Conservation (phyloP, 2,329 filamentous ascomycete species). For the Fusarium anthophilum region DNA sequence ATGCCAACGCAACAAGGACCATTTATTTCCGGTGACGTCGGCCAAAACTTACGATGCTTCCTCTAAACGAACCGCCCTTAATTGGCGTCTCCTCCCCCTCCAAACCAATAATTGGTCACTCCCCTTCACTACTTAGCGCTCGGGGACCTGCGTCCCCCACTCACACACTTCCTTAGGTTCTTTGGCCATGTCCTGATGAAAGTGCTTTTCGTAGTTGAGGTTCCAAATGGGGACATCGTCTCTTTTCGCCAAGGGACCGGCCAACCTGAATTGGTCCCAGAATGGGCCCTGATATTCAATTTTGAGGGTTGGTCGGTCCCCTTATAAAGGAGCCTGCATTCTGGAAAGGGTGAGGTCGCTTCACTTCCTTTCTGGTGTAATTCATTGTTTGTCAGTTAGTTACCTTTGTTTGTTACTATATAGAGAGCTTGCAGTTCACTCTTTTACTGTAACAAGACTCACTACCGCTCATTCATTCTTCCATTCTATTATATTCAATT, state of each 20-base stretch:
- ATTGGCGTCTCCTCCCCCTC: constrained; percentile 8
- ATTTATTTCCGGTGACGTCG: neutral
- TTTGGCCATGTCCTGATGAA: constrained; percentile 2
- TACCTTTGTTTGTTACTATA: constrained; percentile 15
- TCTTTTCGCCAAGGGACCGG: constrained; percentile 20
- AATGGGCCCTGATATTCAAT: constrained; percentile 28
- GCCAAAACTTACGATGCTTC: constrained; percentile 7
- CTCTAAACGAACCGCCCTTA: constrained; percentile 13
- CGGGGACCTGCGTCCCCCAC: constrained; percentile 24
- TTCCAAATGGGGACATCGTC: constrained; percentile 15
- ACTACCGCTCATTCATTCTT: neutral
- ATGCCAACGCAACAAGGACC: neutral
- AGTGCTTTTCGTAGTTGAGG: constrained; percentile 5
- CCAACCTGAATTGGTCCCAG: neutral
- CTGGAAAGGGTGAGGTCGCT: neutral
- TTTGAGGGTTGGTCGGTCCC: constrained; percentile 23
- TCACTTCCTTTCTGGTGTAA: neutral
- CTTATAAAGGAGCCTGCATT: constrained; percentile 32
- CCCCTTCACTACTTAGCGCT: constrained; percentile 9
- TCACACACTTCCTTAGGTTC: neutral
- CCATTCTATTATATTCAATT: constrained; percentile 1
- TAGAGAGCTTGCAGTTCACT: constrained; percentile 31
- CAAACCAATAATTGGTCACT: constrained; percentile 27
- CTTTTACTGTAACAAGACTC: constrained; percentile 15
- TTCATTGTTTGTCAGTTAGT: constrained; percentile 5